phyloP scores from a whole-genome alignment of 768 basidiomycete species.

The Kwoniella newhampshirensis region DNA sequence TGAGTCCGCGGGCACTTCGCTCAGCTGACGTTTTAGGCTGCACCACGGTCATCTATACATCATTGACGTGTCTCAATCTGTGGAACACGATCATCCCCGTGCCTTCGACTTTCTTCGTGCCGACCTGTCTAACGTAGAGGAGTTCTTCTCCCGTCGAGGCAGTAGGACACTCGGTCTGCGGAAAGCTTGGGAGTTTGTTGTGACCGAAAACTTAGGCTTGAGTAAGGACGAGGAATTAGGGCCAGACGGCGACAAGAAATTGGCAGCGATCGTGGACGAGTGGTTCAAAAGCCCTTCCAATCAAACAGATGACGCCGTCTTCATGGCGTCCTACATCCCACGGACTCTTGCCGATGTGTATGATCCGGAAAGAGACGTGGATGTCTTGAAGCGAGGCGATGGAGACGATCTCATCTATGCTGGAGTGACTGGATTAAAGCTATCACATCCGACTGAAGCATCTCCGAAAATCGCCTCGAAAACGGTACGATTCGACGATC shows the following conservation, averaged over 20 bases:
- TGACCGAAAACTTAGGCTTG: conserved; percentile 56
- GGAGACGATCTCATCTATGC: conserved; percentile 78
- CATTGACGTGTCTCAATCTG: conserved; percentile 98
- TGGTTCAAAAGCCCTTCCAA: conserved; percentile 37
- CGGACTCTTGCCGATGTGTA: conserved; percentile 86
- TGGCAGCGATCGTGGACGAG: conserved; percentile 51
- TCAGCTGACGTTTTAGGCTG: conserved; percentile 37
- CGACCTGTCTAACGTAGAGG: conserved; percentile 89
- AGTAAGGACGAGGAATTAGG: conserved; percentile 33
- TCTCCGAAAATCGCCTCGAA: conserved; percentile 50
- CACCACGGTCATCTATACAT: conserved; percentile 71
- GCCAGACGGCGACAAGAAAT: conserved; percentile 27
- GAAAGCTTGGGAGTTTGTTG: conserved; percentile 85
- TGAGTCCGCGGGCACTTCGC: conserved; percentile 53
- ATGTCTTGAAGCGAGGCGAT: conserved; percentile 68
- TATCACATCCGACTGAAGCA: conserved; percentile 38
- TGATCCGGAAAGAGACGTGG: conserved; percentile 91
- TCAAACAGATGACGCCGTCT: conserved; percentile 72
- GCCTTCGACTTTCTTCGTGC: conserved; percentile 93
- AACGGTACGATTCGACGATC: conserved; percentile 16
- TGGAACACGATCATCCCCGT: conserved; percentile 95
- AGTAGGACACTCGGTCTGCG: conserved; percentile 74
- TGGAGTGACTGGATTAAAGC: conserved; percentile 71
- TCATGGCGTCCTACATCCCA: conserved; percentile 88
- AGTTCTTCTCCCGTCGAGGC: conserved; percentile 78